A percentile compares a stretch with the other conserved stretches of the same genome.
phyloP scores from a whole-genome alignment of 352 stramenopile genomes.

The Pythium folliculosum region DNA sequence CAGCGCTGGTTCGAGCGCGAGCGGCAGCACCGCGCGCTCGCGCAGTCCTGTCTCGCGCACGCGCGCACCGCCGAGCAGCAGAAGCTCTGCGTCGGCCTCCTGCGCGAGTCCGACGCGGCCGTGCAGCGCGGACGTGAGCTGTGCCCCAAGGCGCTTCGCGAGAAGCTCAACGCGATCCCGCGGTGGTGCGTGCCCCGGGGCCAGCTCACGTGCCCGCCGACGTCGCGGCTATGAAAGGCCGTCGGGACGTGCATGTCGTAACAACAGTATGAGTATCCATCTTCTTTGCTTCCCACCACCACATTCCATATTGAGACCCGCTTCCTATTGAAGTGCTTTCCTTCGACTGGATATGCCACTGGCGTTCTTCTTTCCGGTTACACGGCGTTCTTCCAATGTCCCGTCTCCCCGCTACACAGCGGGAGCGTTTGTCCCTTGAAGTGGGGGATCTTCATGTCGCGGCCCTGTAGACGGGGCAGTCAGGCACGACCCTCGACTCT shows the following conservation, averaged over 20 bases:
- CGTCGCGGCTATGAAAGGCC: background rate
- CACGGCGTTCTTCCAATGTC: too few relatives aligned
- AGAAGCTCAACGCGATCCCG: constrained; percentile 5
- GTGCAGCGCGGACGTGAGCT: background rate
- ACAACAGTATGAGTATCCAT: background rate
- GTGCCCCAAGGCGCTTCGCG: background rate
- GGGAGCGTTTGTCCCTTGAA: too few relatives aligned
- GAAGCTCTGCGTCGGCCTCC: background rate
- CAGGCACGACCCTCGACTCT: too few relatives aligned
- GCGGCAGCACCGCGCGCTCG: background rate
- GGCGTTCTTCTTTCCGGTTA: too few relatives aligned
- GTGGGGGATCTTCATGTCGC: too few relatives aligned
- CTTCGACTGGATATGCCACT: too few relatives aligned
- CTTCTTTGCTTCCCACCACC: background rate
- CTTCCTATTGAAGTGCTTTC: too few relatives aligned
- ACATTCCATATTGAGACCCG: background rate
- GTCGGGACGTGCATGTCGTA: background rate
- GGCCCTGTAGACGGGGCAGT: too few relatives aligned
- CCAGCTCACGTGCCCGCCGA: background rate
- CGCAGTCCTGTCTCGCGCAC: background rate
- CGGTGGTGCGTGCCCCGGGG: background rate
- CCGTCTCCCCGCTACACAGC: too few relatives aligned
- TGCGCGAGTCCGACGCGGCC: background rate
- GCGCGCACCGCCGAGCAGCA: background rate
- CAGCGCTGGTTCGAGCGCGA: background rate